Base-by-base conservation (phyloP, 805 yeast genomes). In the Jamesozyma piceae region DNA sequence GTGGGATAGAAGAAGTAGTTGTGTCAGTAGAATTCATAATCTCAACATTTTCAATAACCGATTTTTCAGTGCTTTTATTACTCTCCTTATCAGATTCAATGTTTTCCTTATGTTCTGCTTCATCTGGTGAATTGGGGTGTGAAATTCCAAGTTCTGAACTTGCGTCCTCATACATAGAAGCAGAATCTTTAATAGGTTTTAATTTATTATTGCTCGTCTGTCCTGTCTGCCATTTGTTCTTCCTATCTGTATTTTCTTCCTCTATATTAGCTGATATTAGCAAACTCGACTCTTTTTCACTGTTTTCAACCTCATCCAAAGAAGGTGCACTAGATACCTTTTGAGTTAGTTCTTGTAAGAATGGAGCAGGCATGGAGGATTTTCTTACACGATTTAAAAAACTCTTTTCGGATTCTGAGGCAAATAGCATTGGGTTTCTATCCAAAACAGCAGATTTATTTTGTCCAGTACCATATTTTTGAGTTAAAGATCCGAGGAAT, bases 391-490 rank as follows among this genome's bases (percentile, higher is more conserved):
- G 51, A 22, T 57, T 49, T 44, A 60, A 53, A 34, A 62, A 60
- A 1, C 59, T 46, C 30, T 49, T 54, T 43, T 52, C 52, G 5
- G 34, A 40, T 3, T 26, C 10, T 6, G 41, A 33, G 5, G 47
- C 42, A 4, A 43, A 38, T 20, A 33, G 36, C 17, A 36, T 32
- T 21, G 43, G 21, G 14, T 29, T 37, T 27, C 29, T 41, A 11
- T 44, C 39, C 5, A 47, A 37, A 8, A 39, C 20, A 11, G 46
- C 13, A 21, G 35, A 30, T 15, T 43, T 32, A 15, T 47, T 49
- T 40, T 52, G 55, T 4, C 58, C 62, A 11, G 57, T 54, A 5
- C 60, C 62, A 46, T 60, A 63, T 42, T 61, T 63, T 31, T 62
- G 60, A 1, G 65, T 56, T 38, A 63, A 43, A 1, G 55, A 38